Percentiles rank a stretch among this genome's conserved stretches.
Evolutionary conservation across 805 yeast genomes (phyloP).

Genomic region (Yamadazyma sp.): DNA sequence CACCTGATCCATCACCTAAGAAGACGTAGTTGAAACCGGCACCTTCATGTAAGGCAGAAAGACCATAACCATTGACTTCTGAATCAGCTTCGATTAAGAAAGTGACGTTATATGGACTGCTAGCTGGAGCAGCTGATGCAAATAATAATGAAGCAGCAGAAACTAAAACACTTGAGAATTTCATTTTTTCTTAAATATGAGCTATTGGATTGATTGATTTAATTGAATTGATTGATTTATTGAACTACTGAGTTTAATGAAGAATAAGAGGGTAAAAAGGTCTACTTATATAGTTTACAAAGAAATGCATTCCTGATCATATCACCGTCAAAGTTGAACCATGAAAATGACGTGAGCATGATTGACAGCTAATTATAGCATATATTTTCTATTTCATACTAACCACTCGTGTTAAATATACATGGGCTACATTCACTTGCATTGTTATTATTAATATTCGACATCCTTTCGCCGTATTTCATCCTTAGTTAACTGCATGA

Average conservation of each 20-base stretch:
- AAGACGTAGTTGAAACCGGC: constrained; percentile 43
- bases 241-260: no score
- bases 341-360: no score
- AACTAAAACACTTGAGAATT: constrained; percentile 12
- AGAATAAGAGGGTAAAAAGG: not conserved
- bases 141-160: constrained; percentile 10
- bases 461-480: no score
- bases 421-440: no score
- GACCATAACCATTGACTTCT: constrained; percentile 26
- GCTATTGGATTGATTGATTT: not conserved
- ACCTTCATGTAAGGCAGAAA: constrained; percentile 38
- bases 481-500: no score
- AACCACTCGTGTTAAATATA: no score
- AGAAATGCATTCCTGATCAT: no score
- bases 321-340: no score
- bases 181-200: constrained; percentile 7
- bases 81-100: constrained; percentile 22
- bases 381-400: no score
- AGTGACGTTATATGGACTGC: constrained; percentile 8
- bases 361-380: no score
- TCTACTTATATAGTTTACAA: not conserved
- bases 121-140: constrained; percentile 11
- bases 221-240: no score
- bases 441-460: no score
- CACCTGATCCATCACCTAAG: constrained; percentile 18